These are phyloP conservation scores for Yamadazyma atmosphaerica DNA, from an alignment of 1,139 yeast species.

Conservation along the genomic window DNA sequence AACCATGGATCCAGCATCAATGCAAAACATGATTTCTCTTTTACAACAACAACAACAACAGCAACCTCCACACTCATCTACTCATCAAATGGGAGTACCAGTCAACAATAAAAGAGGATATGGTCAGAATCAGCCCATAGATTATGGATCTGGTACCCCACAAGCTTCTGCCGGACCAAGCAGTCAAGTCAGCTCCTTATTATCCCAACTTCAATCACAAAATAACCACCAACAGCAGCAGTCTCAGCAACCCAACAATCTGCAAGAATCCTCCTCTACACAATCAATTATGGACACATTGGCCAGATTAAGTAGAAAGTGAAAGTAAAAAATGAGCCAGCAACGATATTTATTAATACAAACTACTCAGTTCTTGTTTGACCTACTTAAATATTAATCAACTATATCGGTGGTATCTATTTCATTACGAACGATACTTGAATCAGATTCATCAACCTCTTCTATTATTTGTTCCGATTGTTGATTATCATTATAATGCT, in stretches of 20 bases:
- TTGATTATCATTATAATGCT: conserved; percentile 41
- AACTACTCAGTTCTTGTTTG: neutral
- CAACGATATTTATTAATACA: neutral
- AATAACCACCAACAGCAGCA: conserved; percentile 1
- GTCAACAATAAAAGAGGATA: neutral
- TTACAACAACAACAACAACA: conserved; percentile 22
- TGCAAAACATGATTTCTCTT: conserved; percentile 48
- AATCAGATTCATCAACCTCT: conserved; percentile 10
- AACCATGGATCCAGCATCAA: conserved; percentile 51
- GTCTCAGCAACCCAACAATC: conserved; percentile 12
- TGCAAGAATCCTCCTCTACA: conserved; percentile 14
- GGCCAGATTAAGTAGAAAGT: conserved; percentile 34
- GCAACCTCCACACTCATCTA: neutral
- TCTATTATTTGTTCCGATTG: conserved; percentile 13
- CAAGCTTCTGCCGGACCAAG: conserved; percentile 15
- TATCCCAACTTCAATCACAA: conserved; percentile 21
- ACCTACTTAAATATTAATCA: conserved; percentile 17
- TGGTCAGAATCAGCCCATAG: conserved; percentile 17
- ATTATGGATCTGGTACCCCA: conserved; percentile 17
- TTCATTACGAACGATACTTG: neutral
- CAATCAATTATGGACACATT: conserved; percentile 39
- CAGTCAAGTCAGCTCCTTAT: conserved; percentile 23
- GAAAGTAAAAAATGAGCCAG: conserved; percentile 13
- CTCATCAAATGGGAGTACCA: neutral
- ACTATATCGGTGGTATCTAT: conserved; percentile 25